phyloP scores from a whole-genome alignment of 2,329 filamentous ascomycete genomes.

The Hypoxylon sp. region DNA sequence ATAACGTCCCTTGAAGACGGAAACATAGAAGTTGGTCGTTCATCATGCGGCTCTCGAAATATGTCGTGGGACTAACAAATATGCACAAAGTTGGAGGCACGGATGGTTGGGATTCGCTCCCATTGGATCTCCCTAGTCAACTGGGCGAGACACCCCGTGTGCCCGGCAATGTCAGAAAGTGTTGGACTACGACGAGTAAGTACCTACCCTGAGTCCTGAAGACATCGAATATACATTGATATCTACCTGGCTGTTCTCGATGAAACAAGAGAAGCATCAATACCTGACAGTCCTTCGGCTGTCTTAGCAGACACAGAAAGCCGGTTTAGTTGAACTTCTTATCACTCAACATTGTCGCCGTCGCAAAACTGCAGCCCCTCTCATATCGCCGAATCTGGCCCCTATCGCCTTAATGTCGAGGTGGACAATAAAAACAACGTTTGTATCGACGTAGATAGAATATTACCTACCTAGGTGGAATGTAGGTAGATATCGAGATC shows the following conservation, averaged over 20 bases:
- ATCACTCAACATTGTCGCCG: neutral
- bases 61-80: conserved; percentile 28
- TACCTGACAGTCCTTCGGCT: neutral
- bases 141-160: conserved; percentile 16
- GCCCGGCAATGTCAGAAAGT: conserved; percentile 21
- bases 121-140: conserved; percentile 11
- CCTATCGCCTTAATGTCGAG: too few relatives aligned
- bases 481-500: neutral
- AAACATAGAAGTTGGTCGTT: neutral
- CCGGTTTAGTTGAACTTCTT: neutral
- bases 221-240: neutral
- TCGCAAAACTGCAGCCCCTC: neutral
- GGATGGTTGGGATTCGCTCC: conserved; percentile 12
- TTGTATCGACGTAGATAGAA: neutral
- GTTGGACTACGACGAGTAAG: neutral
- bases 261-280: neutral
- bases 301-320: neutral
- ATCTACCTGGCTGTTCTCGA: neutral
- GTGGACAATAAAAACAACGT: neutral
- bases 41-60: conserved; percentile 29
- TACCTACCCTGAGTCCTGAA: neutral
- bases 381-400: too few relatives aligned
- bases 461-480: neutral
- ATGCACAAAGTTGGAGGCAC: conserved; percentile 21
- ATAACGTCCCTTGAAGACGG: conserved; percentile 6